phyloP scores from a whole-genome alignment of 2,329 filamentous ascomycete genomes.

The Leptographium galeiforme region DNA sequence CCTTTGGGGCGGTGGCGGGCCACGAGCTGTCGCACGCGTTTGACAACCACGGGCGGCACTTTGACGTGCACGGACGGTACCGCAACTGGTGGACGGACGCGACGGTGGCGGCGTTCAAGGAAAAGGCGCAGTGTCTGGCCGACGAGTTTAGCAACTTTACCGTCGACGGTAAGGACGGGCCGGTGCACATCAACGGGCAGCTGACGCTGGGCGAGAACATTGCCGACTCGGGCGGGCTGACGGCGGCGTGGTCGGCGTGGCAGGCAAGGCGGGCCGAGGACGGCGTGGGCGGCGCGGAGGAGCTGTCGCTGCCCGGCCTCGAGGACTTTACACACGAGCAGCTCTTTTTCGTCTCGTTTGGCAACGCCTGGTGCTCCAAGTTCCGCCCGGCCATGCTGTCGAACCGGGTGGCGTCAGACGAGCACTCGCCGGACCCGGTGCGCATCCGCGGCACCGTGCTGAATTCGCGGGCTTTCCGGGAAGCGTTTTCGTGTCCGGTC shows the following conservation, averaged over 20 bases:
- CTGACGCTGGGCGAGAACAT: conserved; percentile 58
- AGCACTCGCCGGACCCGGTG: conserved; percentile 50
- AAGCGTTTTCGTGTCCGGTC: conserved; percentile 51
- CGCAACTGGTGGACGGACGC: conserved; percentile 53
- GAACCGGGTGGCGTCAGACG: conserved; percentile 45
- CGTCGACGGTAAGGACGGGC: conserved; percentile 39
- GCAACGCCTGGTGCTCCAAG: conserved; percentile 55
- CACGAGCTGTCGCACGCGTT: conserved; percentile 61
- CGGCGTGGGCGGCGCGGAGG: background rate
- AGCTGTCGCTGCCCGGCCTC: conserved; percentile 40
- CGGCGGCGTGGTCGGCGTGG: conserved; percentile 52
- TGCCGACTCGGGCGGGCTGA: conserved; percentile 54
- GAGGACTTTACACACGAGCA: conserved; percentile 51
- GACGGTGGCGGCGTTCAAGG: conserved; percentile 43
- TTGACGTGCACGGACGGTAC: conserved; percentile 50
- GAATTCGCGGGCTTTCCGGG: conserved; percentile 53
- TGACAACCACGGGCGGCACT: conserved; percentile 51
- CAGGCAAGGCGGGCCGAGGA: conserved; percentile 33
- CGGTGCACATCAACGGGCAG: conserved; percentile 47
- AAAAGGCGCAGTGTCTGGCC: conserved; percentile 51
- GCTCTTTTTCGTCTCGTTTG: conserved; percentile 55
- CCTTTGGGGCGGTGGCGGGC: conserved; percentile 52
- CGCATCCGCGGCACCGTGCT: conserved; percentile 50
- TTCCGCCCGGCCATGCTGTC: conserved; percentile 43
- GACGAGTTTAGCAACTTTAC: conserved; percentile 53